Base-by-base conservation (phyloP, 192 early-diverging fungal species). In the Linnemannia hyalina region DNA sequence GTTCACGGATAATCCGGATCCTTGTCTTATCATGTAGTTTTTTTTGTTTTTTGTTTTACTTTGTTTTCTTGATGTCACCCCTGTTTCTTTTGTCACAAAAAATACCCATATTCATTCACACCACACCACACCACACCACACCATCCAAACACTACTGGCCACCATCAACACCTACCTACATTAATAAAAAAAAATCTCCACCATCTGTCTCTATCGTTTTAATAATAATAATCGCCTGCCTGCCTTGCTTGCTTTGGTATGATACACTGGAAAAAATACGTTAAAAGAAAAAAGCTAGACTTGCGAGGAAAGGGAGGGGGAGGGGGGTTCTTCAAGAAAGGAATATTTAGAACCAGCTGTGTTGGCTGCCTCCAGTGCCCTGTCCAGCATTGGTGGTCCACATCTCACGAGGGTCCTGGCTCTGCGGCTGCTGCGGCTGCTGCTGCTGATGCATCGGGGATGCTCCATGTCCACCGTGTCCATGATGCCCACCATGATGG, bases 371-470 rank as follows among this genome's bases (percentile, higher is more conserved):
- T 6, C 84, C 84, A n/a, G 76, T 80, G 70, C 84, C 84, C 22
- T 85, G 83, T 32, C 81, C 81, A 20, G 70, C 78, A 63, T 73
- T 78, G 3, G 79, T 81, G 9, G 84, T 86, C 84, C 84, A 86
- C 84, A 86, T 86, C 72, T 86, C 84, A 11, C 84, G 79, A 23
- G 84, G 84, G 54, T 86, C 84, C 35, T 86, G 84, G 20, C 84
- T 86, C 55, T 69, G 73, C 26, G 60, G 84, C 15, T 49, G 47
- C 55, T 69, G 73, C 26, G 60, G 84, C 15, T 49, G 47, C 47
- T 52, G 49, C 49, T 52, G 49, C 6, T 46, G 44, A 3, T 71
- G 41, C 38, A 79, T 44, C 9, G 79, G 63, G 18, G 78, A 76
- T 47, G 77, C 32, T 13, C 57, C 60, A 40, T 70, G 69, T 22